Evolutionary conservation across 208 protist species (phyloP).

Genomic region (Acanthamoeba culbertsoni): DNA sequence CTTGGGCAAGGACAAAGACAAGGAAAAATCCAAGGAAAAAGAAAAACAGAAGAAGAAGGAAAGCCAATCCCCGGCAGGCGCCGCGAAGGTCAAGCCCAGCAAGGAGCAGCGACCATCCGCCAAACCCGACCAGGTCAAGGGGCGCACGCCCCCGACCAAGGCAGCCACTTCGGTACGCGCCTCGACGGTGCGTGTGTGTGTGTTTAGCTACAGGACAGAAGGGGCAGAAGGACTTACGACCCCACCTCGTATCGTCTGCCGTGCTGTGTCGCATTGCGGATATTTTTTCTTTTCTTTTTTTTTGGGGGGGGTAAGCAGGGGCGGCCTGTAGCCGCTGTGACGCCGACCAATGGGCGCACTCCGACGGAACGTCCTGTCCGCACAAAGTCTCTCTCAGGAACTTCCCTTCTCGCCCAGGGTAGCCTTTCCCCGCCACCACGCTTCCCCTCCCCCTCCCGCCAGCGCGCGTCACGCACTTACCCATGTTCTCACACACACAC

Average conservation of each 20-base stretch:
- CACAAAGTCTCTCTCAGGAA: background rate
- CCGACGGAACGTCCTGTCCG: background rate
- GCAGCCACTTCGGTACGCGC: too few species aligned
- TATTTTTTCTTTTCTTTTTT: too few species aligned
- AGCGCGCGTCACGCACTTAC: too few species aligned
- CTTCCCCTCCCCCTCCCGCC: background rate
- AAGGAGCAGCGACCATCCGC: background rate
- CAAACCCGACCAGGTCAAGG: background rate
- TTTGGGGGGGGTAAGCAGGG: background rate
- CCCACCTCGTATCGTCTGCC: too few species aligned
- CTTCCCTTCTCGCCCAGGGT: background rate
- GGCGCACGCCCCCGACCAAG: too few species aligned
- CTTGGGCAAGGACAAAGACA: background rate
- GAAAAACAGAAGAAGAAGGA: background rate
- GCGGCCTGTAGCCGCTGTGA: background rate
- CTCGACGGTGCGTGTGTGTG: too few species aligned
- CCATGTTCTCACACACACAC: too few species aligned
- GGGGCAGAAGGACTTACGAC: too few species aligned
- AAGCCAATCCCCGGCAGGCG: too few species aligned
- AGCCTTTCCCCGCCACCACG: background rate
- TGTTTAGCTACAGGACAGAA: too few species aligned
- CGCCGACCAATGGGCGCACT: background rate
- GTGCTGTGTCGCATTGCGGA: too few species aligned
- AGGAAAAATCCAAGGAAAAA: background rate
- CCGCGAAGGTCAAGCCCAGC: background rate